Evolutionary conservation across 2,329 filamentous ascomycete genomes (phyloP).

Genomic region (Calycina marina): DNA sequence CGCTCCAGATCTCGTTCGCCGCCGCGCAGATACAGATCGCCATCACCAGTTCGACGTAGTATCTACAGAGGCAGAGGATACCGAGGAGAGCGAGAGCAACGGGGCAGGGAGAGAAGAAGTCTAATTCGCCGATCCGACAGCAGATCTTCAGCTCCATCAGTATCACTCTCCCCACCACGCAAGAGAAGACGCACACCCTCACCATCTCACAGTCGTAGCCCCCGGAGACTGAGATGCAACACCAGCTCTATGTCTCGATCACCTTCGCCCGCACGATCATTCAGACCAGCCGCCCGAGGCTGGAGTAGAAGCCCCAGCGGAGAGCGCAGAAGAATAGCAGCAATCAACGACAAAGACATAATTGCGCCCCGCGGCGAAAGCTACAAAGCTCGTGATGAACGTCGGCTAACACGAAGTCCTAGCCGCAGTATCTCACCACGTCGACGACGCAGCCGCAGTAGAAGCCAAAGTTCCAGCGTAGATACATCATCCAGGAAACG

Average conservation of each 20-base stretch:
- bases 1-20: constrained; percentile 21
- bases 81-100: constrained; percentile 11
- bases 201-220: constrained; percentile 16
- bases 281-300: background rate
- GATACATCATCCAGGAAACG: constrained; percentile 19
- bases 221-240: constrained; percentile 13
- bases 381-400: constrained; percentile 19
- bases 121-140: constrained; percentile 19
- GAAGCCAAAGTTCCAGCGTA: constrained; percentile 16
- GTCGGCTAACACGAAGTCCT: constrained; percentile 22
- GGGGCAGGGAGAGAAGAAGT: no score
- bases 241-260: constrained; percentile 19
- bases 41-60: constrained; percentile 18
- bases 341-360: no score
- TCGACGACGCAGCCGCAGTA: constrained; percentile 16
- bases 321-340: no score
- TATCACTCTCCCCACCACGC: constrained; percentile 16
- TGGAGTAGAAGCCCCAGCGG: no score
- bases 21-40: constrained; percentile 19
- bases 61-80: constrained; percentile 17
- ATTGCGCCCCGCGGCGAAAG: constrained; percentile 2
- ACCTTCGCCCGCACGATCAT: constrained; percentile 11
- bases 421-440: constrained; percentile 21
- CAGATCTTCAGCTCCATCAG: constrained; percentile 16
- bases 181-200: constrained; percentile 21